Evolutionary conservation across 352 stramenopile species (phyloP).

Genomic region (Globisporangium cylindrosporum): DNA sequence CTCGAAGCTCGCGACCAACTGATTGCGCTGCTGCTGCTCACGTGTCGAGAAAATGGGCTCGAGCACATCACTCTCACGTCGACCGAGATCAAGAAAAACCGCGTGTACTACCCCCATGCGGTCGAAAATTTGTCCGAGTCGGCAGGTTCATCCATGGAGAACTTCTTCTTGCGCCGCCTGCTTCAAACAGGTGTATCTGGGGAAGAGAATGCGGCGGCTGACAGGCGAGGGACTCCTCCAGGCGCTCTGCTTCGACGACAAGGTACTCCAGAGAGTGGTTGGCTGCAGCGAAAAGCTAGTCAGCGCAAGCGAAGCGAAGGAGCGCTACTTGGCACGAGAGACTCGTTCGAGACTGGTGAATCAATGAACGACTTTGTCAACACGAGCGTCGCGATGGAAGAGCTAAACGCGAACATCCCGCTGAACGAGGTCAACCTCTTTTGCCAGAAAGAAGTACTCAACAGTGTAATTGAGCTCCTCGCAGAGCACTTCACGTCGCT

Average conservation of each 20-base stretch:
- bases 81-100: conserved; percentile 43
- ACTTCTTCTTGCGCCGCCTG: conserved; percentile 57
- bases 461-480: conserved; percentile 44
- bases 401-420: conserved; percentile 52
- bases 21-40: conserved; percentile 58
- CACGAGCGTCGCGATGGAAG: conserved; percentile 44
- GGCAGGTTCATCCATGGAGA: conserved; percentile 35
- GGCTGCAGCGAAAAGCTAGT: conserved; percentile 35
- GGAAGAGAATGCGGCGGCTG: conserved; percentile 15
- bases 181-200: conserved; percentile 27
- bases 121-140: conserved; percentile 24
- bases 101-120: conserved; percentile 61
- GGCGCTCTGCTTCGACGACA: conserved; percentile 9
- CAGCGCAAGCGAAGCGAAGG: conserved; percentile 9
- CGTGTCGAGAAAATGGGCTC: conserved; percentile 55
- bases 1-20: conserved; percentile 61
- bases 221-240: conserved; percentile 1
- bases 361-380: conserved; percentile 52
- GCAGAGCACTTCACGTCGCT: conserved; percentile 40
- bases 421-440: conserved; percentile 37
- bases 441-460: conserved; percentile 35
- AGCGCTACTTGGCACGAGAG: conserved; percentile 17
- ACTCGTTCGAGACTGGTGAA: conserved; percentile 44
- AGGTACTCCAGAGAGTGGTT: conserved; percentile 17
- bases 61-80: conserved; percentile 45